phyloP scores from a whole-genome alignment of 768 basidiomycete genomes.

The Suillus clintonianus region DNA sequence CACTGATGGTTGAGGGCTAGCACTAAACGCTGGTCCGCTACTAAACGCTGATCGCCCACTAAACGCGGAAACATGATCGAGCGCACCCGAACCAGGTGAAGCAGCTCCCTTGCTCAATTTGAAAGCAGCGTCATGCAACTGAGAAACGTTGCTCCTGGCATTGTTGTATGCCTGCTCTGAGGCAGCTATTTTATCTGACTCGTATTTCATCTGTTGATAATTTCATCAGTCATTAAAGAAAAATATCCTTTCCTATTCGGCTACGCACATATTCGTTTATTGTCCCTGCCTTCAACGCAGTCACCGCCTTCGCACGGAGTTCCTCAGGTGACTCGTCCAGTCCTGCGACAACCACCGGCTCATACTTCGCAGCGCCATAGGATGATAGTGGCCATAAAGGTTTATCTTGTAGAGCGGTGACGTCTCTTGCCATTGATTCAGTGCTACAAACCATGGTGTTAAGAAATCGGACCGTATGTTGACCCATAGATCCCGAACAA shows the following conservation, averaged over 20 bases:
- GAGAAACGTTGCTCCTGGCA: slow-evolving; percentile 48
- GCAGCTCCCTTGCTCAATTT: slow-evolving; percentile 39
- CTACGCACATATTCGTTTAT: slow-evolving; percentile 67
- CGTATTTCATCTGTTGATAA: slow-evolving; percentile 51
- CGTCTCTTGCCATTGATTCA: slow-evolving; percentile 64
- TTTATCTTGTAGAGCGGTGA: slow-evolving; percentile 61
- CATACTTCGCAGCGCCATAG: slow-evolving; percentile 76
- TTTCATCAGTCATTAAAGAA: slow-evolving; percentile 2
- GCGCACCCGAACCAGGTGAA: slow-evolving; percentile 7
- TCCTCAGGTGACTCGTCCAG: slow-evolving; percentile 82
- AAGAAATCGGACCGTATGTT: not conserved
- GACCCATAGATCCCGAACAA: slow-evolving; percentile 6
- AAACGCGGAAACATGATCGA: slow-evolving; percentile 18
- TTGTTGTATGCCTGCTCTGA: slow-evolving; percentile 54
- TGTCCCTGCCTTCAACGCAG: slow-evolving; percentile 56
- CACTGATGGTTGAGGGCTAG: slow-evolving; percentile 26
- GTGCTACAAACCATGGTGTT: slow-evolving; percentile 39
- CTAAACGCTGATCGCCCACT: slow-evolving; percentile 29
- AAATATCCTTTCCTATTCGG: not conserved
- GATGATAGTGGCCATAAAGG: slow-evolving; percentile 80
- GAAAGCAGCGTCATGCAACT: slow-evolving; percentile 54
- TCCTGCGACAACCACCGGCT: slow-evolving; percentile 62
- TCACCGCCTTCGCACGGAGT: slow-evolving; percentile 63
- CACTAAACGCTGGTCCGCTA: slow-evolving; percentile 40
- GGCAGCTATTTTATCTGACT: slow-evolving; percentile 52